Evolutionary conservation across 495 filamentous ascomycete genomes (phyloP).

Genomic region (Chaetomium fimeti): DNA sequence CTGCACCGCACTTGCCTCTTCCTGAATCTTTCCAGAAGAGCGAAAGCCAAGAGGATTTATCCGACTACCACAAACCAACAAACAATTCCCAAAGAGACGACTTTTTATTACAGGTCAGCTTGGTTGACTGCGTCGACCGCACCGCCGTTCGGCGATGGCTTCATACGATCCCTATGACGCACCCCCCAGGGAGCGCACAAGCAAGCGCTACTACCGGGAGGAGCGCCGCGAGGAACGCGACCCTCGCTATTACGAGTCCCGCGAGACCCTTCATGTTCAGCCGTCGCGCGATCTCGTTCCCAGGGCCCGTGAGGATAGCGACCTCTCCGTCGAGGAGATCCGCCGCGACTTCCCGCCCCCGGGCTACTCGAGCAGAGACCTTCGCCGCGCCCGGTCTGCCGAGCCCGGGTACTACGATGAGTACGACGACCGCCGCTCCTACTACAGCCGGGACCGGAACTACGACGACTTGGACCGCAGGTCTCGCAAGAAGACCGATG

Average conservation of each 20-base stretch:
- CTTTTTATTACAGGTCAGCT: background rate
- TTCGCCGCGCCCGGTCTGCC: conserved; percentile 53
- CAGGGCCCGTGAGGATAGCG: conserved; percentile 55
- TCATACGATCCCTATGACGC: conserved; percentile 50
- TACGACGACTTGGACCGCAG: conserved; percentile 51
- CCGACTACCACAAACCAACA: background rate
- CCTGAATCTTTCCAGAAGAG: conserved; percentile 3
- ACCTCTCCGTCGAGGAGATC: conserved; percentile 65
- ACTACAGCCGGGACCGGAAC: conserved; percentile 43
- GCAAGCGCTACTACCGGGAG: conserved; percentile 48
- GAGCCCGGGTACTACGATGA: conserved; percentile 48
- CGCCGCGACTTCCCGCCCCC: conserved; percentile 66
- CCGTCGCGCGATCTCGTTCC: conserved; percentile 53
- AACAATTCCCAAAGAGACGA: background rate
- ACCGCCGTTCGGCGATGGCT: conserved; percentile 38
- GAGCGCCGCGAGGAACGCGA: conserved; percentile 47
- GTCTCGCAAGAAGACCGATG: conserved; percentile 32
- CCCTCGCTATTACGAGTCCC: conserved; percentile 49
- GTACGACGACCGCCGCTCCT: conserved; percentile 43
- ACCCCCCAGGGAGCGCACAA: conserved; percentile 42
- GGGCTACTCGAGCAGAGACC: conserved; percentile 49
- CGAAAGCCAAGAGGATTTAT: background rate
- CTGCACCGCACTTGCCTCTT: conserved; percentile 4
- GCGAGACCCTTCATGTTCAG: conserved; percentile 47
- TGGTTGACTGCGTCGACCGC: background rate